These are phyloP conservation scores for Fraxinus ornus DNA, from an alignment of 305 asterid species.

Conservation along the genomic window DNA sequence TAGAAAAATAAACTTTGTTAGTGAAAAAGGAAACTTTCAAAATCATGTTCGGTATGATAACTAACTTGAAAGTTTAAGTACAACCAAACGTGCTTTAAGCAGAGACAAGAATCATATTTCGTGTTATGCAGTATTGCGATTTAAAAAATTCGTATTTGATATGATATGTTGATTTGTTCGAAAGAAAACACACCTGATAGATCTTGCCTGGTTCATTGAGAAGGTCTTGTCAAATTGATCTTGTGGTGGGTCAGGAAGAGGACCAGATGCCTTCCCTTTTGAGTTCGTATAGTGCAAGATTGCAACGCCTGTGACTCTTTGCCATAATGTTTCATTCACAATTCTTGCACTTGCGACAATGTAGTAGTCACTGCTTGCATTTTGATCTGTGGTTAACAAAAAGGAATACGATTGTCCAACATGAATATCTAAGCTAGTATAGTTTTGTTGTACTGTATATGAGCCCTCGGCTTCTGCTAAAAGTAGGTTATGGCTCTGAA, in stretches of 20 bases:
- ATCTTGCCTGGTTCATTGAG: conserved; percentile 95
- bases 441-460: conserved; percentile 90
- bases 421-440: conserved; percentile 85
- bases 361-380: conserved; percentile 96
- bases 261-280: conserved; percentile 83
- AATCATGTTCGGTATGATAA: neutral
- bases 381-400: conserved; percentile 90
- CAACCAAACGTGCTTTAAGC: neutral
- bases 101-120: neutral
- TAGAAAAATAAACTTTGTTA: neutral
- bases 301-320: conserved; percentile 82
- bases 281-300: conserved; percentile 85
- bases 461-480: conserved; percentile 93
- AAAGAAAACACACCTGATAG: conserved; percentile 65
- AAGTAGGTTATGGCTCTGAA: conserved; percentile 88
- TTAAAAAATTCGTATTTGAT: neutral
- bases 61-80: neutral
- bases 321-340: conserved; percentile 85
- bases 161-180: neutral
- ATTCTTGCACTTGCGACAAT: conserved; percentile 94
- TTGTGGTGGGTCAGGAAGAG: conserved; percentile 84
- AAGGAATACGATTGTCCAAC: conserved; percentile 96
- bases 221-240: conserved; percentile 82
- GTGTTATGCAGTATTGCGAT: neutral
- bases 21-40: neutral